Evolutionary conservation across 2,329 filamentous ascomycete genomes (phyloP).

Genomic region (Ceratocystis cacaofunesta): DNA sequence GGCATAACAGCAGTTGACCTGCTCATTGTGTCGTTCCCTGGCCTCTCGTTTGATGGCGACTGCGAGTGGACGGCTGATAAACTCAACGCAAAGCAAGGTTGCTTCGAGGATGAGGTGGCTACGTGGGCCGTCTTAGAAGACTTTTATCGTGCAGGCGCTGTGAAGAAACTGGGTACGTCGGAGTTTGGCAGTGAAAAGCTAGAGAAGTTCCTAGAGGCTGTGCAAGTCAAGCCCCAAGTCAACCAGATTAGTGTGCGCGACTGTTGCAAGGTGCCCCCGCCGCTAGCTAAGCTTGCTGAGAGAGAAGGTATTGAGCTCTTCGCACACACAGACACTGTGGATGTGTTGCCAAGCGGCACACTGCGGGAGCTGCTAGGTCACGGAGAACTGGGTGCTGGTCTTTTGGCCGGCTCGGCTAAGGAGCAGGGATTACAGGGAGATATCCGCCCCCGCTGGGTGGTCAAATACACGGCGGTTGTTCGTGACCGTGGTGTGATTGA

Average conservation of each 20-base stretch:
- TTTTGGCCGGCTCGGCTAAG: constrained; percentile 41
- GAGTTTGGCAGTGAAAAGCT: constrained; percentile 84
- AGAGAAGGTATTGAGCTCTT: constrained; percentile 69
- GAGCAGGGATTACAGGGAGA: constrained; percentile 54
- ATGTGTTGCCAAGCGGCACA: constrained; percentile 76
- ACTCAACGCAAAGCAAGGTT: constrained; percentile 44
- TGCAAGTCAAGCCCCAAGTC: constrained; percentile 60
- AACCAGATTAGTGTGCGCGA: constrained; percentile 94
- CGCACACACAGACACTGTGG: constrained; percentile 86
- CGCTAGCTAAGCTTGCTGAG: constrained; percentile 72
- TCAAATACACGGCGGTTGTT: constrained; percentile 93
- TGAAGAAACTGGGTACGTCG: constrained; percentile 65
- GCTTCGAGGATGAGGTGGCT: constrained; percentile 50
- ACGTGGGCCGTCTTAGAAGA: constrained; percentile 62
- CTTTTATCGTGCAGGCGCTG: constrained; percentile 54
- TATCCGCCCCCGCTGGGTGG: constrained; percentile 80
- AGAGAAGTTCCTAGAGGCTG: constrained; percentile 56
- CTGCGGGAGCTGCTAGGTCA: constrained; percentile 68
- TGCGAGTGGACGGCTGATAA: constrained; percentile 64
- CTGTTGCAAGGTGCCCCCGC: constrained; percentile 88
- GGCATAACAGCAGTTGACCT: constrained; percentile 64
- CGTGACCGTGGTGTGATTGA: constrained; percentile 90
- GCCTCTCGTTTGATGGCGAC: constrained; percentile 83
- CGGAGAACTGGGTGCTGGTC: constrained; percentile 54
- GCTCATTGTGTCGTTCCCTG: constrained; percentile 83